Conservation (phyloP, 2,329 filamentous ascomycete genomes). For the Penicillium sp. region DNA sequence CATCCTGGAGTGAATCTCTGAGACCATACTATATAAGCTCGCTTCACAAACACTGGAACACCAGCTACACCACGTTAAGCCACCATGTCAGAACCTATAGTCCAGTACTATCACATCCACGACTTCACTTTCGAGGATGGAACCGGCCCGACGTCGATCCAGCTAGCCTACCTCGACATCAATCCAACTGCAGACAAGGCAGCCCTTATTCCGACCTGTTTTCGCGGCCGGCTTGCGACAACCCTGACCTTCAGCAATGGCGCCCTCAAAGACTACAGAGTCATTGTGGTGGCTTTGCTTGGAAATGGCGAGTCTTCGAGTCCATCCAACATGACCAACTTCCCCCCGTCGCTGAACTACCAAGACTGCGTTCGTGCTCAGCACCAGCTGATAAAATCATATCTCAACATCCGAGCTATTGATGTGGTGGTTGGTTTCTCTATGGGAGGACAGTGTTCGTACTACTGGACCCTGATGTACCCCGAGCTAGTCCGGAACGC, state of each 20-base stretch:
- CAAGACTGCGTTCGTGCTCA: constrained; percentile 40
- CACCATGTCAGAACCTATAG: neutral
- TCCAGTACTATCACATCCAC: neutral
- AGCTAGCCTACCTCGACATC: neutral
- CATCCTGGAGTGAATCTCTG: no score
- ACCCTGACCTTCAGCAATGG: constrained; percentile 43
- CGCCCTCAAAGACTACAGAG: constrained; percentile 35
- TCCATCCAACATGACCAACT: constrained; percentile 39
- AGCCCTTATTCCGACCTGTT: constrained; percentile 44
- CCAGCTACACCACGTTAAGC: no score
- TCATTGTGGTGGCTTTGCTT: constrained; percentile 42
- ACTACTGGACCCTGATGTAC: constrained; percentile 42
- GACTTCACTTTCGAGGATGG: neutral
- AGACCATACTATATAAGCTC: no score
- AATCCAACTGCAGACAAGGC: neutral
- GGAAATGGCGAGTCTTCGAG: constrained; percentile 44
- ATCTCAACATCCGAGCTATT: constrained; percentile 29
- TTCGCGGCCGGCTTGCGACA: constrained; percentile 43
- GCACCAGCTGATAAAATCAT: constrained; percentile 31
- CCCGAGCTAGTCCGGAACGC: constrained; percentile 35
- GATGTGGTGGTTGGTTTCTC: constrained; percentile 42
- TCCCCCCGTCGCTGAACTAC: constrained; percentile 36
- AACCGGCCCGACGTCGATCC: neutral
- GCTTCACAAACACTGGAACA: no score
- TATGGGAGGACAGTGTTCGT: constrained; percentile 46